Conservation (phyloP, 2,329 filamentous ascomycete genomes). For the Hypoxylon sp. region DNA sequence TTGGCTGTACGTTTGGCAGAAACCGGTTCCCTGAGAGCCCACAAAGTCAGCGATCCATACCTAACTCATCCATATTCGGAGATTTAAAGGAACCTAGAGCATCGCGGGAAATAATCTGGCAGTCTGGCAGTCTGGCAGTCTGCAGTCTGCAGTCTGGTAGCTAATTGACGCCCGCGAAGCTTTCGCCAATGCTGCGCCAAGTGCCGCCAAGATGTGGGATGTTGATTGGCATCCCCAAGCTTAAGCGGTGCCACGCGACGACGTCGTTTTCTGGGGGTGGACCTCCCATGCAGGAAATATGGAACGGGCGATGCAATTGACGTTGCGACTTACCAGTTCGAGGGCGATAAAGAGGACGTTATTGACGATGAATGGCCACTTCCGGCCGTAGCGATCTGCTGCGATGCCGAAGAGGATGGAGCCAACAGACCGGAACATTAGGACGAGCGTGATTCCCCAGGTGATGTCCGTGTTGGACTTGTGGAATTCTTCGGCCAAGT, state of each 20-base stretch:
- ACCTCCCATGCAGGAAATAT: constrained; percentile 25
- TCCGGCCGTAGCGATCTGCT: constrained; percentile 69
- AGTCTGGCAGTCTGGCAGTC: too few relatives aligned
- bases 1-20: constrained; percentile 74
- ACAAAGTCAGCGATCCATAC: constrained; percentile 25
- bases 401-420: constrained; percentile 68
- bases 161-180: constrained; percentile 40
- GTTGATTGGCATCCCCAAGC: constrained; percentile 35
- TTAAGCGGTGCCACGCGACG: constrained; percentile 33
- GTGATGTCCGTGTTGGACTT: constrained; percentile 70
- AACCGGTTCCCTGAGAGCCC: constrained; percentile 70
- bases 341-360: constrained; percentile 79
- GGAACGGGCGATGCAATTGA: constrained; percentile 13
- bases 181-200: constrained; percentile 52
- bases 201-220: constrained; percentile 45
- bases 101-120: neutral
- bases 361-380: constrained; percentile 82
- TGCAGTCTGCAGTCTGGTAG: too few relatives aligned
- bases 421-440: constrained; percentile 71
- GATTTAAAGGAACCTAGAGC: neutral
- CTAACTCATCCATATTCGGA: neutral
- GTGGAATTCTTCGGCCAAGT: constrained; percentile 66
- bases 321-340: constrained; percentile 70
- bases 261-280: constrained; percentile 33
- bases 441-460: constrained; percentile 73